These are phyloP conservation scores for Fusarium tricinctum DNA, from an alignment of 2,329 filamentous ascomycete genomes.

Conservation along the genomic window DNA sequence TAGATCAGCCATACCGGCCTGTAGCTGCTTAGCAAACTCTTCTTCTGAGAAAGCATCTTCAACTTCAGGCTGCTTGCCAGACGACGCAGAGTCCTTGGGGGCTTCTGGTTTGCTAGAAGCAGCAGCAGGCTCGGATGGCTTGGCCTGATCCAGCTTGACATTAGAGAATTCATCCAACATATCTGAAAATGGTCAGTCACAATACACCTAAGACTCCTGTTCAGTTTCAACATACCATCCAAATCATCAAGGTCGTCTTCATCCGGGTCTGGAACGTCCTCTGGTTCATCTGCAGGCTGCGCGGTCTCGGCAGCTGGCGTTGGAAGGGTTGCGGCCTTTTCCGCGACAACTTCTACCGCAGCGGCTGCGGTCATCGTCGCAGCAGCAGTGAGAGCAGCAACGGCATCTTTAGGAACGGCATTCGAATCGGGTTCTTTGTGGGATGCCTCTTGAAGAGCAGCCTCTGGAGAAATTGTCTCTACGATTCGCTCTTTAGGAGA, in stretches of 20 bases:
- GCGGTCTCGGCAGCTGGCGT: constrained; percentile 1
- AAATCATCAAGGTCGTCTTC: constrained; percentile 93
- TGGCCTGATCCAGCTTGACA: constrained; percentile 62
- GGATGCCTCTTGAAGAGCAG: background rate
- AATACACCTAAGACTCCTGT: too few species aligned
- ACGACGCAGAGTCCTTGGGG: constrained; percentile 53
- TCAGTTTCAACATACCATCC: constrained; percentile 71
- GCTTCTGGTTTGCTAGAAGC: constrained; percentile 51
- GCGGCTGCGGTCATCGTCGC: constrained; percentile 29
- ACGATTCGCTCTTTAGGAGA: background rate
- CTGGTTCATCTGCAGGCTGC: constrained; percentile 49
- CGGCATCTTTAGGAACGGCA: constrained; percentile 11
- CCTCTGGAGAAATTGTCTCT: background rate
- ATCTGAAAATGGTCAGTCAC: constrained; percentile 65
- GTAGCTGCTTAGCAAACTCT: constrained; percentile 87
- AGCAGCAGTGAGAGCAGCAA: constrained; percentile 18
- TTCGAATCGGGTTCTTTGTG: constrained; percentile 1
- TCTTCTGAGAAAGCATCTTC: constrained; percentile 72
- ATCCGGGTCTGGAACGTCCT: constrained; percentile 86
- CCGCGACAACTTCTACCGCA: constrained; percentile 24
- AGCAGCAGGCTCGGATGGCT: constrained; percentile 46
- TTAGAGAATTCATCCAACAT: constrained; percentile 92
- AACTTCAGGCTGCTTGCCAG: constrained; percentile 40
- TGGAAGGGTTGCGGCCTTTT: constrained; percentile 19
- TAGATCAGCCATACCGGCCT: constrained; percentile 88